These are phyloP conservation scores for Sporisorium scitamineum DNA, from an alignment of 1,284 basidiomycete species.

Conservation along the genomic window DNA sequence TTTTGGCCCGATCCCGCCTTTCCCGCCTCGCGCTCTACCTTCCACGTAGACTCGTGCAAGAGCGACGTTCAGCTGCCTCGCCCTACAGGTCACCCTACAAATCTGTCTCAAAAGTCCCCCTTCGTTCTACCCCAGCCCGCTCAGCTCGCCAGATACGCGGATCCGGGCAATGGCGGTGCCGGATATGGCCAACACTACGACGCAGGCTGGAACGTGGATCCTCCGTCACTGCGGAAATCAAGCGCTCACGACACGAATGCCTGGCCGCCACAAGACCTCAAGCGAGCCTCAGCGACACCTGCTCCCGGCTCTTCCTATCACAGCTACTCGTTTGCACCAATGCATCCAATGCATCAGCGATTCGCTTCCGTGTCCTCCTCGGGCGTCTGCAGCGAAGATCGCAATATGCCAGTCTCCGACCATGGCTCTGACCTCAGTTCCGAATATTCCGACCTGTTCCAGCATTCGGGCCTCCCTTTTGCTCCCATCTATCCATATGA, in stretches of 20 bases:
- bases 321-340: slow-evolving; percentile 1
- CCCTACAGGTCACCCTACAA: background rate
- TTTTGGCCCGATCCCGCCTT: slow-evolving; percentile 11
- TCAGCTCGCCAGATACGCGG: slow-evolving; percentile 6
- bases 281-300: background rate
- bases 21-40: background rate
- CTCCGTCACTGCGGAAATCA: background rate
- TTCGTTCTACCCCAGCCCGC: slow-evolving; percentile 10
- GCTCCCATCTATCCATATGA: background rate
- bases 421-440: slow-evolving; percentile 44
- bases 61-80: slow-evolving; percentile 1
- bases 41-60: slow-evolving; percentile 17
- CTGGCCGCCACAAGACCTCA: slow-evolving; percentile 17
- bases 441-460: slow-evolving; percentile 33
- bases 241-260: background rate
- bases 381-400: slow-evolving; percentile 25
- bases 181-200: background rate
- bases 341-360: slow-evolving; percentile 27
- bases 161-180: background rate
- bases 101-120: background rate
- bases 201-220: slow-evolving; percentile 3
- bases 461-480: slow-evolving; percentile 11
- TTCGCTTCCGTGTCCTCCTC: slow-evolving; percentile 32
- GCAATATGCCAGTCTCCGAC: slow-evolving; percentile 19
- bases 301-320: background rate